Conservation (phyloP, 768 basidiomycete species). For the Pleurotus platypus region DNA sequence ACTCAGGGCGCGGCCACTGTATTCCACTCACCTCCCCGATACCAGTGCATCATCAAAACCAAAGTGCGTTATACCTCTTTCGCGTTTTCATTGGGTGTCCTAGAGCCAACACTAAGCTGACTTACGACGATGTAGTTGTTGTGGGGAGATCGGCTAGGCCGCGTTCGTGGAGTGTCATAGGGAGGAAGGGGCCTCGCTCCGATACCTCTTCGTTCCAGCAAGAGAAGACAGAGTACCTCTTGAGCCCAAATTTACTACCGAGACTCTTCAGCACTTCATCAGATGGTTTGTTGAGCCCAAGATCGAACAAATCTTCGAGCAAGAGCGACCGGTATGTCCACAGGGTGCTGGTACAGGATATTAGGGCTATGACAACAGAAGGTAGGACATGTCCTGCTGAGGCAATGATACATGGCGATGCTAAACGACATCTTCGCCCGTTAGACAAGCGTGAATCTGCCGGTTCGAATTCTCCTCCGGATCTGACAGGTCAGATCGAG, state of each 20-base stretch:
- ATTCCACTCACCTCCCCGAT: too few species aligned
- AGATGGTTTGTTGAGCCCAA: conserved; percentile 13
- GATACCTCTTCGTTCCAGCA: conserved; percentile 32
- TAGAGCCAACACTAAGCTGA: too few species aligned
- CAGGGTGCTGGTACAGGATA: too few species aligned
- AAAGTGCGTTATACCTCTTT: not conserved
- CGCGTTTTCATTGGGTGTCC: too few species aligned
- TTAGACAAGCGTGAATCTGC: too few species aligned
- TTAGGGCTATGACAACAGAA: too few species aligned
- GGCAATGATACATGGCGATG: too few species aligned
- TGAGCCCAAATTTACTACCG: conserved; percentile 34
- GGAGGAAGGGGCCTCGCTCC: conserved; percentile 31
- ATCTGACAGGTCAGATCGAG: conserved; percentile 28
- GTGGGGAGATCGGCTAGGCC: conserved; percentile 19
- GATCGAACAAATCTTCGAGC: not conserved
- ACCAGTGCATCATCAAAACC: too few species aligned
- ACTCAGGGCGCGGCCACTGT: not conserved
- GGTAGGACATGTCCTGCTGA: too few species aligned
- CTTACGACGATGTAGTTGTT: conserved; percentile 1
- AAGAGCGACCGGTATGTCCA: not conserved
- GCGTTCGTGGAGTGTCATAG: conserved; percentile 36
- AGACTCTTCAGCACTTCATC: conserved; percentile 22
- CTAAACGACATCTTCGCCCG: too few species aligned
- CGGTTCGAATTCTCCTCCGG: conserved; percentile 12
- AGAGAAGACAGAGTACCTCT: conserved; percentile 20